Evolutionary conservation across 371 early-diverging fungal species (phyloP).

Genomic region (Saksenaea vasiformis): DNA sequence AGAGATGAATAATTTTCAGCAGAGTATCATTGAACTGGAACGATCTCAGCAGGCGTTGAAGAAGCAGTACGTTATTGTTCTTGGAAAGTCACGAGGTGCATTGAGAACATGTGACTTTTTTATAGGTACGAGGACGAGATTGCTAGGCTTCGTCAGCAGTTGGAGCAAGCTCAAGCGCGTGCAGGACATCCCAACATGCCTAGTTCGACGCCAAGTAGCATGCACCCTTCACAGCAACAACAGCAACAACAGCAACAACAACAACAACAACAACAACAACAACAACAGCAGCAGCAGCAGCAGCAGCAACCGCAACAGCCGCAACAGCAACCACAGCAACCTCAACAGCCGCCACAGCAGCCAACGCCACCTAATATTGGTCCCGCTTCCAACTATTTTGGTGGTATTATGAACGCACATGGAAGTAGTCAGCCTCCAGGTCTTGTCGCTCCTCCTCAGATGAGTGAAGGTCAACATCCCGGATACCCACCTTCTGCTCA

Average conservation of each 20-base stretch:
- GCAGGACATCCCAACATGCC: conserved; percentile 25
- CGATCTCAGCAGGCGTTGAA: conserved; percentile 77
- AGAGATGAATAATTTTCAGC: conserved; percentile 83
- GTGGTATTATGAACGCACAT: conserved; percentile 48
- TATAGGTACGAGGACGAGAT: conserved; percentile 32
- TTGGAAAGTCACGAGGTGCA: not conserved
- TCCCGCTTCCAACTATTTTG: conserved; percentile 52
- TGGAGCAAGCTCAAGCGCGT: conserved; percentile 29
- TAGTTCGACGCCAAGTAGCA: conserved; percentile 6
- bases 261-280: conserved; percentile 13
- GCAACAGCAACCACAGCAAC: conserved; percentile 13
- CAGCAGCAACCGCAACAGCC: conserved; percentile 18
- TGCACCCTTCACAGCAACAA: conserved; percentile 25
- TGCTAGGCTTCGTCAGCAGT: conserved; percentile 37
- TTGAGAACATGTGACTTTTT: not conserved
- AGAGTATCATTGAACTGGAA: conserved; percentile 80
- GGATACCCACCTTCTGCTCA: conserved; percentile 20
- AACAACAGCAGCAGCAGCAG: conserved; percentile 21
- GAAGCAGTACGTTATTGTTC: conserved; percentile 53
- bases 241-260: conserved; percentile 19
- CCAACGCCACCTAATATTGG: conserved; percentile 50
- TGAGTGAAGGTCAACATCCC: conserved; percentile 30
- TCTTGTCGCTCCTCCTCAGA: conserved; percentile 41
- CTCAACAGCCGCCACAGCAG: conserved; percentile 21
- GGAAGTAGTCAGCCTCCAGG: conserved; percentile 34